A percentile compares a stretch with the other conserved stretches of the same genome.
phyloP scores from a whole-genome alignment of 2,329 filamentous ascomycete species.

The Pseudogymnoascus sp. region DNA sequence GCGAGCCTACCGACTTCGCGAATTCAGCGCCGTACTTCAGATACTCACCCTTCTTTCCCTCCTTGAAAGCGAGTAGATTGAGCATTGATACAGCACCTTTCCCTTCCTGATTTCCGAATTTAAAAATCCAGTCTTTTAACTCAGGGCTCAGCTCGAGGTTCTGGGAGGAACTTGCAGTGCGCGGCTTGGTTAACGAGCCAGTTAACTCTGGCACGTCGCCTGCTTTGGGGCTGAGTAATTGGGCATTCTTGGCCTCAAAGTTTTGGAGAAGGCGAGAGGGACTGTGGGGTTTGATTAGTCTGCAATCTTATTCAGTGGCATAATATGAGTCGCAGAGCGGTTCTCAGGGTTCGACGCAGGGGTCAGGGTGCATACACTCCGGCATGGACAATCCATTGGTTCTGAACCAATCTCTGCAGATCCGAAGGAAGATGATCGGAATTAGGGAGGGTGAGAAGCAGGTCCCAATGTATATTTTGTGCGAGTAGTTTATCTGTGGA shows the following conservation, averaged over 20 bases:
- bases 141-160: conserved; percentile 48
- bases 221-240: conserved; percentile 32
- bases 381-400: conserved; percentile 32
- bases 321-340: background rate
- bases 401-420: conserved; percentile 22
- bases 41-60: conserved; percentile 45
- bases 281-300: background rate
- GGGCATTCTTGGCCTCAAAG: conserved; percentile 32
- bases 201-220: conserved; percentile 32
- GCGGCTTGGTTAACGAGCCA: conserved; percentile 25
- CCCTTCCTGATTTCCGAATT: conserved; percentile 27
- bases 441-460: conserved; percentile 38
- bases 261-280: conserved; percentile 35
- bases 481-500: conserved; percentile 36
- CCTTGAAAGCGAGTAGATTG: conserved; percentile 53
- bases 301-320: background rate
- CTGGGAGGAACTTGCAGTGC: conserved; percentile 32
- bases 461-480: conserved; percentile 34
- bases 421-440: conserved; percentile 24
- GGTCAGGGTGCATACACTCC: conserved; percentile 28
- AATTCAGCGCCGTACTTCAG: conserved; percentile 51
- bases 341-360: background rate
- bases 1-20: conserved; percentile 39
- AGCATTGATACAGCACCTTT: conserved; percentile 52
- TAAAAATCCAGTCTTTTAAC: conserved; percentile 43